phyloP scores from a whole-genome alignment of 2,329 filamentous ascomycete species.

The Clarireedia monteithiana region DNA sequence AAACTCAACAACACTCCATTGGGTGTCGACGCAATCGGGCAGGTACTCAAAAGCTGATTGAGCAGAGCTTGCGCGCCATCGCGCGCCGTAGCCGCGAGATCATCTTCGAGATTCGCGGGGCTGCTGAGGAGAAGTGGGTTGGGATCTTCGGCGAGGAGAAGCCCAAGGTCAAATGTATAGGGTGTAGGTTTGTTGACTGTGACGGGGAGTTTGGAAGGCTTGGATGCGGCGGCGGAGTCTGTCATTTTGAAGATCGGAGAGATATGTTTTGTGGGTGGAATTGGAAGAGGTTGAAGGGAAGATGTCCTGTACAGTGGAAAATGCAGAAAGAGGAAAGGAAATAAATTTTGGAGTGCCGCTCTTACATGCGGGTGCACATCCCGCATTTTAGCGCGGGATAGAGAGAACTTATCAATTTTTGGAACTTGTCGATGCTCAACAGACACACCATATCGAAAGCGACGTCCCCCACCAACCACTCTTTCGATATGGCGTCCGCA shows the following conservation, averaged over 20 bases:
- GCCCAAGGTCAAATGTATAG: slow-evolving; percentile 85
- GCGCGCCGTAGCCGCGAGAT: slow-evolving; percentile 67
- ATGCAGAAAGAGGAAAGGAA: not conserved
- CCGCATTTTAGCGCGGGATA: slow-evolving; percentile 11
- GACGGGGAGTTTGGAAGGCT: slow-evolving; percentile 42
- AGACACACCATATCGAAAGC: not conserved
- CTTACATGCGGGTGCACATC: slow-evolving; percentile 4
- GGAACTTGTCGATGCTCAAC: not conserved
- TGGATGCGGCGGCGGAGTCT: slow-evolving; percentile 1
- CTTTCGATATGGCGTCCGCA: slow-evolving; percentile 42
- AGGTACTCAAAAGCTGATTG: slow-evolving; percentile 89
- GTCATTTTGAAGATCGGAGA: not conserved
- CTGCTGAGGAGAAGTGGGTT: slow-evolving; percentile 64
- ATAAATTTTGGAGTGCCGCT: slow-evolving; percentile 12
- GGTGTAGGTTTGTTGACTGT: slow-evolving; percentile 76
- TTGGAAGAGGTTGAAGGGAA: slow-evolving; percentile 1
- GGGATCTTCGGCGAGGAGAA: slow-evolving; percentile 78
- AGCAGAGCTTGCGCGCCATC: slow-evolving; percentile 88
- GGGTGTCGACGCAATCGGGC: slow-evolving; percentile 62
- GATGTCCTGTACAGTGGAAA: not conserved
- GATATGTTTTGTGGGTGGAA: slow-evolving; percentile 5
- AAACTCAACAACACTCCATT: slow-evolving; percentile 72
- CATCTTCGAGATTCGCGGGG: slow-evolving; percentile 48
- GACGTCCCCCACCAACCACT: not conserved
- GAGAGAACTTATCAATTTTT: slow-evolving; percentile 6